A percentile compares a stretch with the other conserved stretches of the same genome.
phyloP scores from a whole-genome alignment of 768 basidiomycete genomes.

The Mycena rosella region DNA sequence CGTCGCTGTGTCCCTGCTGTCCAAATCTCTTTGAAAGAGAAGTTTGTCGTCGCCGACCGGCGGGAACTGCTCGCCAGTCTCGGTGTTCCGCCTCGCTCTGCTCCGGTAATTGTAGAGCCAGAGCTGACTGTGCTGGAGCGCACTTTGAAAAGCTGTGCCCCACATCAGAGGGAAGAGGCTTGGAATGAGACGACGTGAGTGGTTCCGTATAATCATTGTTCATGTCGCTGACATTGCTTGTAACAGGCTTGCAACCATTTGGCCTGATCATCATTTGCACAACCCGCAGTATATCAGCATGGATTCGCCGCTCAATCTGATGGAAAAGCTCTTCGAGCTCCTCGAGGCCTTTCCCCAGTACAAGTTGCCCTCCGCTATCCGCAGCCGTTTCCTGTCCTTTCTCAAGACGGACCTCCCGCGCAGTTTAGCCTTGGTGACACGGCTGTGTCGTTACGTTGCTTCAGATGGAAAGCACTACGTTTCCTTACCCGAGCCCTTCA shows the following conservation, averaged over 20 bases:
- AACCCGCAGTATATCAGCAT: constrained; percentile 30
- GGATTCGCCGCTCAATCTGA: constrained; percentile 31
- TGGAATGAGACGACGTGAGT: constrained; percentile 35
- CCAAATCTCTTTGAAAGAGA: constrained; percentile 27
- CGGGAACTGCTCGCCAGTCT: constrained; percentile 22
- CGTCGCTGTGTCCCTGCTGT: constrained; percentile 35
- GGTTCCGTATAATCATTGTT: constrained; percentile 16
- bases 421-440: constrained; percentile 31
- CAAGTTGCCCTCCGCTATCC: constrained; percentile 26
- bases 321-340: constrained; percentile 36
- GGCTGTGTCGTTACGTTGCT: constrained; percentile 26
- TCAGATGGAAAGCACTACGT: constrained; percentile 19
- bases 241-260: constrained; percentile 29
- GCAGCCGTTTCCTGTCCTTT: constrained; percentile 29
- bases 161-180: constrained; percentile 29
- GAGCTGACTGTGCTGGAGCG: constrained; percentile 29
- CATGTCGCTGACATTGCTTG: constrained; percentile 1
- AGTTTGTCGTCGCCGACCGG: constrained; percentile 20
- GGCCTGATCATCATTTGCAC: constrained; percentile 32
- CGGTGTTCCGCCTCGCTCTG: constrained; percentile 13
- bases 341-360: constrained; percentile 29
- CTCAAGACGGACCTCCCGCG: constrained; percentile 31
- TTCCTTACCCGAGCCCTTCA: constrained; percentile 18
- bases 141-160: constrained; percentile 22
- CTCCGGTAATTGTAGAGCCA: constrained; percentile 19